phyloP scores from a whole-genome alignment of 768 basidiomycete species.

The Tricholoma sp. region DNA sequence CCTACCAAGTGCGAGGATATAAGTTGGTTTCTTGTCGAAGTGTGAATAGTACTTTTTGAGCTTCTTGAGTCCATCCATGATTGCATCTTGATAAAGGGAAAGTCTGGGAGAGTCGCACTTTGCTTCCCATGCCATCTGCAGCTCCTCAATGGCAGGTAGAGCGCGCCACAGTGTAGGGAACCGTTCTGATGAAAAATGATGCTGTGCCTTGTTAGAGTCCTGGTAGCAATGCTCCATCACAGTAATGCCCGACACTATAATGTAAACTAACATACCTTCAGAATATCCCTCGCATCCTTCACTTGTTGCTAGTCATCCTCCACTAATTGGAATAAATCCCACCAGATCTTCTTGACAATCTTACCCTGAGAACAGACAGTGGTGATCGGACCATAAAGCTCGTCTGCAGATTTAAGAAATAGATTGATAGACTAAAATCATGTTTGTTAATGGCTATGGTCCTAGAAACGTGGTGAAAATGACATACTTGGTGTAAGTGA shows the following conservation, averaged over 20 bases:
- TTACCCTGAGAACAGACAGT: conserved; percentile 14
- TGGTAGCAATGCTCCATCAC: neutral
- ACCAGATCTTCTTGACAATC: conserved; percentile 9
- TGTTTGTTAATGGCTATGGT: neutral
- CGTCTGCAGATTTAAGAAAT: conserved; percentile 6
- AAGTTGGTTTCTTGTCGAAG: neutral
- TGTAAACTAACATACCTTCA: conserved; percentile 3
- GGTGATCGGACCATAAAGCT: conserved; percentile 6
- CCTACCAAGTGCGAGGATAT: conserved; percentile 20
- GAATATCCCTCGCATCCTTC: conserved; percentile 3
- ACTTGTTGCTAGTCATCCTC: conserved; percentile 7
- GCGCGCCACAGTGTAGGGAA: conserved; percentile 15
- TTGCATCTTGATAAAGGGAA: neutral
- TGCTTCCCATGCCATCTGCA: conserved; percentile 11
- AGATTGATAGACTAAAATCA: conserved; percentile 8
- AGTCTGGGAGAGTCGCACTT: conserved; percentile 1
- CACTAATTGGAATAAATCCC: conserved; percentile 4
- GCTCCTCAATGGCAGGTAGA: conserved; percentile 19
- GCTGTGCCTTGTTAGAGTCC: neutral
- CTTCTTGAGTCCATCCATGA: conserved; percentile 2
- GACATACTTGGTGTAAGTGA: conserved; percentile 1
- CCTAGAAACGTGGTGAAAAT: conserved; percentile 12
- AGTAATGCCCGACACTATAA: neutral
- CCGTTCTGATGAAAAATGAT: conserved; percentile 18
- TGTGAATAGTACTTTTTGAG: conserved; percentile 14